Base-by-base conservation (phyloP, 495 filamentous ascomycete species). In the Cudoniella acicularis region DNA sequence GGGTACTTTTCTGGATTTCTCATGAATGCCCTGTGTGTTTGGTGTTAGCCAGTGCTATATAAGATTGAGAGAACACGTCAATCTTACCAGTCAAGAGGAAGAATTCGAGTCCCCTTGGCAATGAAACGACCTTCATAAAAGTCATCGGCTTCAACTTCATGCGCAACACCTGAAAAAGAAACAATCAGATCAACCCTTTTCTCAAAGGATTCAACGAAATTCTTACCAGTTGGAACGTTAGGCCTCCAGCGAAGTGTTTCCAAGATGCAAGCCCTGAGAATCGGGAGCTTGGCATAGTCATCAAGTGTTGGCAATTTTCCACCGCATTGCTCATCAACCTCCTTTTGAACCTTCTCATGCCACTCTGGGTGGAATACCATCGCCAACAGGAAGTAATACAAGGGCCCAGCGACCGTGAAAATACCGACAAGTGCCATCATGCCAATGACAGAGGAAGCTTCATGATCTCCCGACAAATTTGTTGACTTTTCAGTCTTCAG, bases 1-100 rank as follows among this genome's bases (percentile, higher is more conserved):
- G 84, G 84, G 52, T 87, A 89, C 20, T 75, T 75, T 13, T 67
- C 59, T 49, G 80, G 75, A 62, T 88, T 79, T 47, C 85, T n/a
- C 20, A 21, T 47, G 17, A 47, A 21, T n/a, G 43, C 43, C 43
- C 43, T 47, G 20, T 4, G n/a, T 9, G 17, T 9, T 47, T 4
- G 13, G 30, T 4, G 30, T 36, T 36, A 36, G 30, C 30, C 4
- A 13, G 30, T 6, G 6, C 30, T 4, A 36, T 13, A 13, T 36
- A 6, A 13, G 13, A 13, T 36, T 36, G 13, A n/a, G n/a, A n/a
- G n/a, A 13, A 36, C 13, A 36, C 30, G 30, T 36, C 30, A 36
- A 36, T 36, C 30, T 36, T 36, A 36, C 30, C 30, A 36, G 30
- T 36, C 30, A 36, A 36, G 30, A 4, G 30, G 30, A 36, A 36